Conservation (phyloP, 2,329 filamentous ascomycete genomes). For the Orbilia blumenaviensis region DNA sequence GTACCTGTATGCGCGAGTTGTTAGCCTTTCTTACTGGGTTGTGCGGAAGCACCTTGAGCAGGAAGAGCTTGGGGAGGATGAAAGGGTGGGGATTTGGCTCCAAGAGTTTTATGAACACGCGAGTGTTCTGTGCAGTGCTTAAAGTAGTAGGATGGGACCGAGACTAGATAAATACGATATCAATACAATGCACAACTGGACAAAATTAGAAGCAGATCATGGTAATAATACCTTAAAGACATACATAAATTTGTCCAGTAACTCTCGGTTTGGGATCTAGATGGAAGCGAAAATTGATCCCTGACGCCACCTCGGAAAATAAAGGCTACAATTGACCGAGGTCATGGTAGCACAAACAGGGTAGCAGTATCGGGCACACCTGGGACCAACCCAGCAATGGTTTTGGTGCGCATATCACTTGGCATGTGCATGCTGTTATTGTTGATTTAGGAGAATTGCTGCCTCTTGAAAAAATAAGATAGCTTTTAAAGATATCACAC, state of each 20-base stretch:
- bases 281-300: neutral
- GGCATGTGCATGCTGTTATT: no score
- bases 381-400: no score
- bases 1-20: slow-evolving; percentile 20
- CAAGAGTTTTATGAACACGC: slow-evolving; percentile 29
- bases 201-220: no score
- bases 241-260: no score
- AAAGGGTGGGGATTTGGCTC: slow-evolving; percentile 21
- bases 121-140: neutral
- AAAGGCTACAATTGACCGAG: neutral
- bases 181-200: no score
- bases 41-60: slow-evolving; percentile 37
- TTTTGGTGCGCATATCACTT: no score
- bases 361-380: neutral
- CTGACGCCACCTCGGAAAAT: neutral
- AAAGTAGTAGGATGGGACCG: neutral
- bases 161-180: no score
- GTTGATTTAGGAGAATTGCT: no score
- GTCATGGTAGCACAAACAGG: neutral
- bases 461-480: no score
- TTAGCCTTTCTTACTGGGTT: slow-evolving; percentile 37
- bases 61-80: slow-evolving; percentile 32
- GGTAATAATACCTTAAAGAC: no score
- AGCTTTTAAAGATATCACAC: no score
- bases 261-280: no score